Conservation (phyloP, 2,329 filamentous ascomycete genomes). For the Sclerotiophoma versabilis region DNA sequence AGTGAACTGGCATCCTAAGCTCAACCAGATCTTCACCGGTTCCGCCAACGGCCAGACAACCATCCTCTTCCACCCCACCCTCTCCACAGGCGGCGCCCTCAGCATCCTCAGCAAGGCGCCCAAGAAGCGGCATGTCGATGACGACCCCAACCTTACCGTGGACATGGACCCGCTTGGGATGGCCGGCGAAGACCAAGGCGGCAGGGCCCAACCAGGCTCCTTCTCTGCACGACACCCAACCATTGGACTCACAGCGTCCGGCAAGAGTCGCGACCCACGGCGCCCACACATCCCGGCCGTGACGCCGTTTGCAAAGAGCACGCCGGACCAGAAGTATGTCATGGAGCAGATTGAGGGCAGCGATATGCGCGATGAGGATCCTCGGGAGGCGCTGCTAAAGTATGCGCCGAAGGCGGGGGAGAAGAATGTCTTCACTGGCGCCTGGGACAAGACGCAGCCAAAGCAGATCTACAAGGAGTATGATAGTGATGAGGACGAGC, state of each 20-base stretch:
- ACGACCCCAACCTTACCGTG: conserved; percentile 80
- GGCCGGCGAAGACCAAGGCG: conserved; percentile 73
- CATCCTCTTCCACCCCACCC: conserved; percentile 87
- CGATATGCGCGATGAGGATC: conserved; percentile 95
- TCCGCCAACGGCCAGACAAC: conserved; percentile 91
- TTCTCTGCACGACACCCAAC: conserved; percentile 70
- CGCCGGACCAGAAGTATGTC: conserved; percentile 89
- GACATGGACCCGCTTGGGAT: conserved; percentile 79
- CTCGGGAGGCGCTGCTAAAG: conserved; percentile 89
- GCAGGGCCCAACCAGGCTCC: conserved; percentile 57
- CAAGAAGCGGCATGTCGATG: conserved; percentile 94
- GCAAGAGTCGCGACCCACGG: conserved; percentile 78
- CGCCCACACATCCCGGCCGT: conserved; percentile 83
- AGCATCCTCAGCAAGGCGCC: conserved; percentile 91
- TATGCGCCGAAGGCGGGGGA: conserved; percentile 93
- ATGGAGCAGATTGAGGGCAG: conserved; percentile 87
- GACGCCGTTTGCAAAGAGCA: conserved; percentile 89
- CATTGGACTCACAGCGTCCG: conserved; percentile 78
- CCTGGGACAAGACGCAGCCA: conserved; percentile 91
- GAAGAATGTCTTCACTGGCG: conserved; percentile 92
- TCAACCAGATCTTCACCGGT: conserved; percentile 95
- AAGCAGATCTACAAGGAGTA: conserved; percentile 89
- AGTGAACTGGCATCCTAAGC: conserved; percentile 89
- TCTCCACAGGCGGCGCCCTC: conserved; percentile 80
- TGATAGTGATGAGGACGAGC: conserved; percentile 81